These are phyloP conservation scores for Closterium sp. DNA, from an alignment of 139 green algal genomes.

Conservation along the genomic window DNA sequence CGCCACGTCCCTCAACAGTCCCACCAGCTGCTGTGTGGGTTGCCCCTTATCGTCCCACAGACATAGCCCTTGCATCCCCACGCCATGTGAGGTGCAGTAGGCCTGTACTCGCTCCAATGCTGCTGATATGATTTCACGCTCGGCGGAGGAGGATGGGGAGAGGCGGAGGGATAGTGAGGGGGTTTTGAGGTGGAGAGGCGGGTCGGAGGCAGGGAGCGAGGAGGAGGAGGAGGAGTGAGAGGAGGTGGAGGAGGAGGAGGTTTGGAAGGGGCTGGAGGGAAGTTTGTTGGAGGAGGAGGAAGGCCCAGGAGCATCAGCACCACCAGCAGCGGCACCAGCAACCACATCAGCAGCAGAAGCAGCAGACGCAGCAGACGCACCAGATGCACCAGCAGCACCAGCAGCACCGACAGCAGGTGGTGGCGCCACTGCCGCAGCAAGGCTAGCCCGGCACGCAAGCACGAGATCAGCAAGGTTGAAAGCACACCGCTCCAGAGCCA, in stretches of 20 bases:
- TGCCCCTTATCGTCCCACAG: neutral
- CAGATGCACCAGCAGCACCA: neutral
- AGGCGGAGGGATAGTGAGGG: neutral
- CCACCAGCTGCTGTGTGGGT: neutral
- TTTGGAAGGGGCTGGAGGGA: neutral
- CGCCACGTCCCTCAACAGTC: conserved; percentile 59
- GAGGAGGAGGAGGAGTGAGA: neutral
- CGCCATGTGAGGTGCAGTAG: neutral
- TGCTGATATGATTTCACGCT: neutral
- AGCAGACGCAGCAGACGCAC: neutral
- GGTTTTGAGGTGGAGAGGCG: neutral
- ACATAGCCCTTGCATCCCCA: neutral
- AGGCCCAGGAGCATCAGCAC: neutral
- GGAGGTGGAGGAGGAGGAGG: neutral
- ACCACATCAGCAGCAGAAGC: neutral
- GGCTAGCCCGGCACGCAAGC: conserved; percentile 11
- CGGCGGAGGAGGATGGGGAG: neutral
- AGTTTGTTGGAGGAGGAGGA: neutral
- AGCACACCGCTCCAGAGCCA: conserved; percentile 90
- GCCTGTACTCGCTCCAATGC: neutral
- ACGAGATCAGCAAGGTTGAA: conserved; percentile 61
- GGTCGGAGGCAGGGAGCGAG: neutral
- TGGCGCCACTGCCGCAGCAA: neutral
- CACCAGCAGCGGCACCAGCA: neutral
- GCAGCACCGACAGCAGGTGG: neutral